A percentile compares a stretch with the other conserved stretches of the same genome.
These are phyloP conservation scores for Pestalotiopsis sp. DNA, from an alignment of 2,329 filamentous ascomycete species.

Conservation along the genomic window DNA sequence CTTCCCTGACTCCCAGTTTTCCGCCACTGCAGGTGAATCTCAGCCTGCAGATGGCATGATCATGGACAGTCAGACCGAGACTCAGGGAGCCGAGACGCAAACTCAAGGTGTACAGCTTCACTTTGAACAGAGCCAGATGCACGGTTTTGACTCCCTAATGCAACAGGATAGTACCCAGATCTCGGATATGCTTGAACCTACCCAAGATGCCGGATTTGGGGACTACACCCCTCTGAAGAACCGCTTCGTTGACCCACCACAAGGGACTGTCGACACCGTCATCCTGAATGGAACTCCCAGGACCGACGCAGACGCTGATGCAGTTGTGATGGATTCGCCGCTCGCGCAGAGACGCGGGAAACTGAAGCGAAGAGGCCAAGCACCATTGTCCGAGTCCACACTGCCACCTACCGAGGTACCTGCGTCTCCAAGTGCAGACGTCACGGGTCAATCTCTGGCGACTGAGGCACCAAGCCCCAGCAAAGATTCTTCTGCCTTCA, in stretches of 20 bases:
- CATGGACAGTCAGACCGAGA: constrained; percentile 47
- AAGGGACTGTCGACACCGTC: constrained; percentile 74
- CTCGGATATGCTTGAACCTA: constrained; percentile 73
- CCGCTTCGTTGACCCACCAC: constrained; percentile 66
- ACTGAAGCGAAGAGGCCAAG: constrained; percentile 35
- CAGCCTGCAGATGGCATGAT: constrained; percentile 51
- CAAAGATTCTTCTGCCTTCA: constrained; percentile 58
- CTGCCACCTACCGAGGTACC: constrained; percentile 49
- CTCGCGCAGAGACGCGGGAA: constrained; percentile 63
- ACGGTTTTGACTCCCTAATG: constrained; percentile 60
- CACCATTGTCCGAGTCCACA: constrained; percentile 20
- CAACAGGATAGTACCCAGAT: constrained; percentile 59
- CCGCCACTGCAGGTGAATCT: constrained; percentile 59
- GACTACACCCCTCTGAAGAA: constrained; percentile 72
- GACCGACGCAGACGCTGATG: constrained; percentile 19
- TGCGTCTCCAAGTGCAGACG: constrained; percentile 34
- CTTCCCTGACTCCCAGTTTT: constrained; percentile 64
- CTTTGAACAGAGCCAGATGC: constrained; percentile 63
- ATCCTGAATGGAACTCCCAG: constrained; percentile 44
- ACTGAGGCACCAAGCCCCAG: neutral
- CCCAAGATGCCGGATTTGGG: constrained; percentile 80
- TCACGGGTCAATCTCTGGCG: constrained; percentile 41
- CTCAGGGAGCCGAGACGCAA: constrained; percentile 45
- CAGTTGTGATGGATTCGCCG: constrained; percentile 62
- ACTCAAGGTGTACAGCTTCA: constrained; percentile 54